Percentiles rank a stretch among this genome's conserved stretches.
Conservation (phyloP, 106 monocot genomes). For the Acorus calamus region DNA sequence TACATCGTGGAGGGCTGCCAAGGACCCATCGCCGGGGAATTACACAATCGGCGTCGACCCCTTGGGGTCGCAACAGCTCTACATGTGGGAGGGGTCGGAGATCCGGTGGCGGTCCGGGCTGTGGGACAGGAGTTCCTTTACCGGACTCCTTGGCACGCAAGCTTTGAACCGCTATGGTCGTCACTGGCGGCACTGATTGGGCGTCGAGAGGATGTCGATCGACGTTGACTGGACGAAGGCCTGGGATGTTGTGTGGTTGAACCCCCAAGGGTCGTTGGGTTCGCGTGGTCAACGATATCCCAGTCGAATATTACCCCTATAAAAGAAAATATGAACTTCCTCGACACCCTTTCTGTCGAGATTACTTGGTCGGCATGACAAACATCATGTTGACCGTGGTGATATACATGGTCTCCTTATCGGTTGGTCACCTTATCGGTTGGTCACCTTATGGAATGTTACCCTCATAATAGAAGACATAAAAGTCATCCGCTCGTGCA, state of each 20-base stretch:
- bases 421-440: too few relatives aligned
- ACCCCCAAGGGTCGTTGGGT: slow-evolving; percentile 13
- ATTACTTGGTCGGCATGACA: too few relatives aligned
- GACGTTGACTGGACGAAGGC: slow-evolving; percentile 4
- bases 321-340: too few relatives aligned
- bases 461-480: too few relatives aligned
- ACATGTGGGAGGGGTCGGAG: slow-evolving; percentile 5
- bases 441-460: too few relatives aligned
- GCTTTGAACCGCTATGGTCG: slow-evolving; percentile 26
- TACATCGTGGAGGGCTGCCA: slow-evolving; percentile 15
- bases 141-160: slow-evolving; percentile 25
- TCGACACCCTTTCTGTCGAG: too few relatives aligned
- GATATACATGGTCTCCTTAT: too few relatives aligned
- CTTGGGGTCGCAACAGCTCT: slow-evolving; percentile 4
- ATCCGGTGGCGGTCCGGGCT: slow-evolving; percentile 14
- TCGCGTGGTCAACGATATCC: too few relatives aligned
- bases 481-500: too few relatives aligned
- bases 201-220: slow-evolving; percentile 15
- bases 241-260: slow-evolving; percentile 18
- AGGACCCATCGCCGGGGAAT: slow-evolving; percentile 29
- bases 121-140: slow-evolving; percentile 21
- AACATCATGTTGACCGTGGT: too few relatives aligned
- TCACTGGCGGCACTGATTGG: slow-evolving; percentile 30
- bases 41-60: slow-evolving; percentile 17
- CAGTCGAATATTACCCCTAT: too few relatives aligned